Percentiles rank a stretch among this genome's conserved stretches.
Evolutionary conservation across 257 asterid genomes (phyloP).

Genomic region (Anisodus tanguticus): DNA sequence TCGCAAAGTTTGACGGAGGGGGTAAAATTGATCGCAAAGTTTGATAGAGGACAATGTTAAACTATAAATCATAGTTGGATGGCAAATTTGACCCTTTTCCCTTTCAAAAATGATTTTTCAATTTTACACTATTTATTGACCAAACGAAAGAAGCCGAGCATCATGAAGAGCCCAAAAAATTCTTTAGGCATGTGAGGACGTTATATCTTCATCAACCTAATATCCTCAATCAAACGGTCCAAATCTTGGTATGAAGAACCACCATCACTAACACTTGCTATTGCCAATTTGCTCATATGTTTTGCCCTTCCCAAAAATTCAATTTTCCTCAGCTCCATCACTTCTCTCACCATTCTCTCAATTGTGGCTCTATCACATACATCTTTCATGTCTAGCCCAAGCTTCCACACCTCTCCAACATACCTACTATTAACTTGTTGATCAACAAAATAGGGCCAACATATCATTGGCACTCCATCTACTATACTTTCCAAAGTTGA

Average conservation of each 20-base stretch:
- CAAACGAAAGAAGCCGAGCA: not conserved
- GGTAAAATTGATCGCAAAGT: too few species aligned
- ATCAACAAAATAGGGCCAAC: slow-evolving; percentile 32
- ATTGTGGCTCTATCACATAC: slow-evolving; percentile 31
- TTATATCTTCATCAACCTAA: not conserved
- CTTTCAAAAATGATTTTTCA: too few species aligned
- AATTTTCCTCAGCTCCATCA: slow-evolving; percentile 29
- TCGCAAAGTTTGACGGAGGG: too few species aligned
- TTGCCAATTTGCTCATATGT: slow-evolving; percentile 20
- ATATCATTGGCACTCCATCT: not conserved
- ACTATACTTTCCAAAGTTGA: not conserved
- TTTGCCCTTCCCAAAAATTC: slow-evolving; percentile 16
- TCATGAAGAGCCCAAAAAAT: not conserved
- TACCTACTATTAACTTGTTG: slow-evolving; percentile 34
- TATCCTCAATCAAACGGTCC: slow-evolving; percentile 29
- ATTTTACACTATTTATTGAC: not conserved
- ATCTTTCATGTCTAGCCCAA: slow-evolving; percentile 39
- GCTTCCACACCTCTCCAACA: slow-evolving; percentile 34
- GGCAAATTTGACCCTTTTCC: too few species aligned
- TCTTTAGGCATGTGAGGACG: not conserved
- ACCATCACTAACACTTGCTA: slow-evolving; percentile 21
- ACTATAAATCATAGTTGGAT: too few species aligned
- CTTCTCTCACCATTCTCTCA: slow-evolving; percentile 27
- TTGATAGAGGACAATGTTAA: too few species aligned
- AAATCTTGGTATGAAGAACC: slow-evolving; percentile 30